phyloP scores from a whole-genome alignment of 305 asterid species.

The Salvia sclarea region DNA sequence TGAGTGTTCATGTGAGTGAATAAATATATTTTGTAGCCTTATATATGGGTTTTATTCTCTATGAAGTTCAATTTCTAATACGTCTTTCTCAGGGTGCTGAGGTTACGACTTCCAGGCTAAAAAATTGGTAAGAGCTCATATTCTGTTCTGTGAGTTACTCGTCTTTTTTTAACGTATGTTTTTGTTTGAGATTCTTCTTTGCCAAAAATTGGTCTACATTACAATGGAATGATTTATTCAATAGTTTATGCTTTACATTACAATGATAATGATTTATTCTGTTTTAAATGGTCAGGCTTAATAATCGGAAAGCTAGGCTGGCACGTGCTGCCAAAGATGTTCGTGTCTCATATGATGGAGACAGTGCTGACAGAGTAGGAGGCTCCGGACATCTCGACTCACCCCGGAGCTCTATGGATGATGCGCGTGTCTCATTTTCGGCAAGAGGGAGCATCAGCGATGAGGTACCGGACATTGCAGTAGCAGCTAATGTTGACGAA shows the following conservation, averaged over 20 bases:
- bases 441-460: slow-evolving; percentile 43
- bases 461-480: slow-evolving; percentile 44
- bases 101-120: slow-evolving; percentile 87
- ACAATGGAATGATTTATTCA: not conserved
- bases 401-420: slow-evolving; percentile 54
- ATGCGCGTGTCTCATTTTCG: slow-evolving; percentile 45
- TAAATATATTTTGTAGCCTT: slow-evolving; percentile 11
- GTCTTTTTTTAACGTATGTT: slow-evolving; percentile 12
- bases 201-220: not conserved
- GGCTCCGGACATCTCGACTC: slow-evolving; percentile 51
- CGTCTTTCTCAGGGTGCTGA: slow-evolving; percentile 81
- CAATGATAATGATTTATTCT: slow-evolving; percentile 1
- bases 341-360: slow-evolving; percentile 64
- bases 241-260: not conserved
- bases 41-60: slow-evolving; percentile 6
- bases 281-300: slow-evolving; percentile 63
- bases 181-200: slow-evolving; percentile 6
- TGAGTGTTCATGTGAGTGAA: slow-evolving; percentile 72
- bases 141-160: slow-evolving; percentile 7
- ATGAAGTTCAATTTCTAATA: not conserved
- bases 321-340: slow-evolving; percentile 92
- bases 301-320: slow-evolving; percentile 92
- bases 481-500: slow-evolving; percentile 41
- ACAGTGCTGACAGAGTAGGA: slow-evolving; percentile 58
- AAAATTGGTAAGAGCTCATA: slow-evolving; percentile 72